Percentiles rank a stretch among this genome's conserved stretches.
Conservation (phyloP, 2,329 filamentous ascomycete genomes). For the Hypoxylon sp. region DNA sequence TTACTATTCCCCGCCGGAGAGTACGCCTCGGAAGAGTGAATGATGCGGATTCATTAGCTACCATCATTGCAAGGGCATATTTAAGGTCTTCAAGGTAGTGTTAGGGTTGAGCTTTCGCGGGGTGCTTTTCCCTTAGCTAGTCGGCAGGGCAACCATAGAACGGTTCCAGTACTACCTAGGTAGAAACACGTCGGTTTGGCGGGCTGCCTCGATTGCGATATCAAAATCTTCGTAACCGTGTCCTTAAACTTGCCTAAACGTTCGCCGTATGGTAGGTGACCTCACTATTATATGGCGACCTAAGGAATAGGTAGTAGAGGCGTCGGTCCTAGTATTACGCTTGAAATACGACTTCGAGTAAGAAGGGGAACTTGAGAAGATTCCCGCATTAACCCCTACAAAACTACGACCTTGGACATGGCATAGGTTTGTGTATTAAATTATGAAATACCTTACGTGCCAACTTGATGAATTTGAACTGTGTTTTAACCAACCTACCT, state of each 20-base stretch:
- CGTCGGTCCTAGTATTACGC: background rate
- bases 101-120: too few relatives aligned
- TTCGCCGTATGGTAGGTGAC: background rate
- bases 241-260: conserved; percentile 22
- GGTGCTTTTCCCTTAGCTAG: too few relatives aligned
- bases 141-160: background rate
- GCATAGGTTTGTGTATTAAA: background rate
- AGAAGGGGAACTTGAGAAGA: background rate
- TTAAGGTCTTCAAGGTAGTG: too few relatives aligned
- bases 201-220: conserved; percentile 32
- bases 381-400: background rate
- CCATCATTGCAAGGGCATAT: too few relatives aligned
- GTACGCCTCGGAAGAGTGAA: too few relatives aligned
- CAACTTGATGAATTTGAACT: background rate
- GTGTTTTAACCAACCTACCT: background rate
- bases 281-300: background rate
- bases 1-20: background rate
- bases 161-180: background rate
- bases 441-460: background rate
- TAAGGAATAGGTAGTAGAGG: conserved; percentile 3
- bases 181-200: too few relatives aligned
- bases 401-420: background rate
- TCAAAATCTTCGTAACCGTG: conserved; percentile 34
- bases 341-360: background rate
- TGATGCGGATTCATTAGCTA: too few relatives aligned